A percentile compares a stretch with the other conserved stretches of the same genome.
phyloP scores from a whole-genome alignment of 2,329 filamentous ascomycete genomes.

The Falciphora oryzae region DNA sequence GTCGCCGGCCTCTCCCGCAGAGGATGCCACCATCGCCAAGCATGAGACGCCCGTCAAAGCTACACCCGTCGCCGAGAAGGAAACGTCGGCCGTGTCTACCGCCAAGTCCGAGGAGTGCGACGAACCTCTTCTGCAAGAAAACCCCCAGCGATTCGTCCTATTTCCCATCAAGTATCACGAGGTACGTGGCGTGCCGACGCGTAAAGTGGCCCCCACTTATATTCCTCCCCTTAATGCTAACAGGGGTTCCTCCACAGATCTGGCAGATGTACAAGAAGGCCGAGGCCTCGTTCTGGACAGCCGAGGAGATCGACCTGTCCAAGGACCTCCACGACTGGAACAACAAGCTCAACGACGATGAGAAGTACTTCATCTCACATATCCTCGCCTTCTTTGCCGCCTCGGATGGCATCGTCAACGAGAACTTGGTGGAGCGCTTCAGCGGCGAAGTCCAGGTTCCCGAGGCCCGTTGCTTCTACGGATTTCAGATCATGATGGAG shows the following conservation, averaged over 20 bases:
- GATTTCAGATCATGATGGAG: constrained; percentile 99
- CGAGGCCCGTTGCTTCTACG: constrained; percentile 98
- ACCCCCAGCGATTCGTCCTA: constrained; percentile 91
- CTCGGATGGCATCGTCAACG: constrained; percentile 98
- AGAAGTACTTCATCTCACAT: constrained; percentile 97
- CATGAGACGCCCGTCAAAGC: constrained; percentile 45
- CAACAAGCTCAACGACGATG: constrained; percentile 92
- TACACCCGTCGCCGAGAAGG: constrained; percentile 39
- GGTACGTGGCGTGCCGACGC: constrained; percentile 66
- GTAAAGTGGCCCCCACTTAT: constrained; percentile 51
- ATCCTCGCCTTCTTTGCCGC: constrained; percentile 99
- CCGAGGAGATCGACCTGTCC: constrained; percentile 97
- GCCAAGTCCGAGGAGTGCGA: constrained; percentile 67
- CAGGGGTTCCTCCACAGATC: constrained; percentile 54
- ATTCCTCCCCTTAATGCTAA: constrained; percentile 33
- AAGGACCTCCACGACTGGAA: constrained; percentile 99
- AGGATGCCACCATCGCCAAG: constrained; percentile 49
- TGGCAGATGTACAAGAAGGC: constrained; percentile 99
- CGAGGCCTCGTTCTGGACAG: constrained; percentile 99
- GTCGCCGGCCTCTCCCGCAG: constrained; percentile 45
- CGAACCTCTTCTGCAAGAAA: constrained; percentile 92
- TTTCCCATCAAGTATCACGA: constrained; percentile 99
- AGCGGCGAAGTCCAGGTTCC: constrained; percentile 94
- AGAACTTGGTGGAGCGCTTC: constrained; percentile 98
- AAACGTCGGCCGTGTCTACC: constrained; percentile 35